Base-by-base conservation (phyloP, 805 yeast species). In the Metschnikowia orientalis region DNA sequence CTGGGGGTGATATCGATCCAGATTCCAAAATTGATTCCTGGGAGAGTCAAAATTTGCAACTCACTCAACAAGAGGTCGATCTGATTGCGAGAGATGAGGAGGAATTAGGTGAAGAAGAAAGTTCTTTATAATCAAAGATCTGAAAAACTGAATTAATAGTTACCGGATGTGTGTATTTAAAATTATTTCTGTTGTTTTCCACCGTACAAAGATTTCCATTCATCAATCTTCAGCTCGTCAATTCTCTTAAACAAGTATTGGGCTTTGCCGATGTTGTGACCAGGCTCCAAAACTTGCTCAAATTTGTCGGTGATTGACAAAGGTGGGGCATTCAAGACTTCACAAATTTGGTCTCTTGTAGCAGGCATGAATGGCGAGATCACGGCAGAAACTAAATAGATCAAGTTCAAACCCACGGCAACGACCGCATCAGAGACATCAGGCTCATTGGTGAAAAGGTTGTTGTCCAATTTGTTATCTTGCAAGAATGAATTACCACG, bases 401-500 rank as follows among this genome's bases (percentile, higher is more conserved):
- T 77, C 55, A 90, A 69, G 64, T 90, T 92, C 58, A 92, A 69
- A 39, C 95, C 97, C 33, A 86, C 82, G 44, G 85, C 95, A 35
- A 92, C 84, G 32, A 90, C 95, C 3, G 95, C 95, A 53, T 88
- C 96, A 9, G 95, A 76, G 51, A 77, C 78, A 20, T 73, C 85
- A 26, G 96, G 95, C 30, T 63, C 57, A 52, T 86, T 77, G 35
- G 77, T 75, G 61, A 79, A 86, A 45, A 89, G 69, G 7, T 84
- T 69, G 71, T 92, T 92, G 61, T 90, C 97, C 51, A 92, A 73
- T 65, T 89, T 89, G 67, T 89, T 88, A 32, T 90, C 98, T 67
- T 92, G 99, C 58, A 92, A 73, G 73, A 90, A 92, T 59, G 73
- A 83, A 65, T 92, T 92, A 61, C 98, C 98, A 51, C 95, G 79